Conservation (phyloP, 2,329 filamentous ascomycete genomes). For the Falciphora oryzae region DNA sequence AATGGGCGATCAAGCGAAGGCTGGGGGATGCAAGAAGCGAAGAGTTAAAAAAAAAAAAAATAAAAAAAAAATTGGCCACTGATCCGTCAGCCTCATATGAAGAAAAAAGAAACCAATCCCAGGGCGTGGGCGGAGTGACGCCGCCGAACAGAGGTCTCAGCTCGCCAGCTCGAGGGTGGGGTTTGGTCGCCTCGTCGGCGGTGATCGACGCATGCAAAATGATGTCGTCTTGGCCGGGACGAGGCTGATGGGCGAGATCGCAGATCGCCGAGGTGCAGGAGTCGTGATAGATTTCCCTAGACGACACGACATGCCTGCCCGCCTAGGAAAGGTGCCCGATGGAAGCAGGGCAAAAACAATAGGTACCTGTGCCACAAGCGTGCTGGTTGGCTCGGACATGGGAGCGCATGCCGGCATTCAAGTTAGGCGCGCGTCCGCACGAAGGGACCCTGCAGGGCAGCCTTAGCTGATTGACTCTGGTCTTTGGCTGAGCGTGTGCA, state of each 20-base stretch:
- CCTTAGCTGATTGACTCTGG: no score
- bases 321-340: not conserved
- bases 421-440: not conserved
- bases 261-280: not conserved
- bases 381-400: no score
- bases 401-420: not conserved
- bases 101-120: not conserved
- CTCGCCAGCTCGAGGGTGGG: not conserved
- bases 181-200: not conserved
- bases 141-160: not conserved
- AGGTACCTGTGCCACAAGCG: not conserved
- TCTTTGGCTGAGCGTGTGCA: no score
- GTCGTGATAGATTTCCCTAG: no score
- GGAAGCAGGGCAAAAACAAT: not conserved
- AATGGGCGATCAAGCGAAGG: no score
- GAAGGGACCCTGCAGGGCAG: not conserved
- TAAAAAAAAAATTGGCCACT: no score
- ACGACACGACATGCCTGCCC: not conserved
- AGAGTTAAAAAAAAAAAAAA: no score
- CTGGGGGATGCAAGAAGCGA: no score
- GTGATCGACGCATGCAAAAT: not conserved
- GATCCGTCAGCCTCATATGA: no score
- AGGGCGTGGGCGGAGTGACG: not conserved
- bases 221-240: not conserved
- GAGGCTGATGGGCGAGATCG: not conserved